These are phyloP conservation scores for Comarum palustre DNA, from an alignment of 306 rosid genomes.

Conservation along the genomic window DNA sequence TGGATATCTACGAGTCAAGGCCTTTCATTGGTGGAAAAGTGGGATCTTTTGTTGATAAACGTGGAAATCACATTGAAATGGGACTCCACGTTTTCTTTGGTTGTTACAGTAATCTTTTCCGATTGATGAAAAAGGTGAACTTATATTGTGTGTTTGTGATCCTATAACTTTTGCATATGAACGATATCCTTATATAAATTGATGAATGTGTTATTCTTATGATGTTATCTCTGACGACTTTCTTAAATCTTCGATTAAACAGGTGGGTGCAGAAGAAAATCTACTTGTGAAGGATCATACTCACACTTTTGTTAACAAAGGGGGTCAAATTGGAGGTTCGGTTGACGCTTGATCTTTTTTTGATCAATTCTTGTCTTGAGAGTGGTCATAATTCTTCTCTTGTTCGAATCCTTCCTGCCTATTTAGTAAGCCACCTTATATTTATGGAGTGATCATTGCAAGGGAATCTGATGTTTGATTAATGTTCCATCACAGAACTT, in stretches of 20 bases:
- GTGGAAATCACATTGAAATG: slow-evolving; percentile 96
- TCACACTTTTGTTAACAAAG: slow-evolving; percentile 91
- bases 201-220: background rate
- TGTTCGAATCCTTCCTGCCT: slow-evolving; percentile 12
- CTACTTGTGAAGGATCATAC: slow-evolving; percentile 94
- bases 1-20: slow-evolving; percentile 90
- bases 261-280: slow-evolving; percentile 90
- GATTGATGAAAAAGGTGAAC: slow-evolving; percentile 89
- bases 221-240: slow-evolving; percentile 7
- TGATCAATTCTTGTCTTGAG: slow-evolving; percentile 2
- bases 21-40: slow-evolving; percentile 94
- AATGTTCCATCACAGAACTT: slow-evolving; percentile 65
- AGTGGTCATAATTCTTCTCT: background rate
- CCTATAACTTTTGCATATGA: background rate
- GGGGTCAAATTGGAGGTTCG: slow-evolving; percentile 93
- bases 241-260: slow-evolving; percentile 26
- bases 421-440: slow-evolving; percentile 14
- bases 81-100: slow-evolving; percentile 98
- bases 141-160: slow-evolving; percentile 15
- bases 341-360: slow-evolving; percentile 24
- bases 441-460: background rate
- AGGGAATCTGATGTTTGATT: slow-evolving; percentile 22
- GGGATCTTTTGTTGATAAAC: slow-evolving; percentile 87
- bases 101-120: slow-evolving; percentile 93
- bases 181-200: background rate